Evolutionary conservation across 331 rosid species (phyloP).

Genomic region (Erythrophleum ivorense): DNA sequence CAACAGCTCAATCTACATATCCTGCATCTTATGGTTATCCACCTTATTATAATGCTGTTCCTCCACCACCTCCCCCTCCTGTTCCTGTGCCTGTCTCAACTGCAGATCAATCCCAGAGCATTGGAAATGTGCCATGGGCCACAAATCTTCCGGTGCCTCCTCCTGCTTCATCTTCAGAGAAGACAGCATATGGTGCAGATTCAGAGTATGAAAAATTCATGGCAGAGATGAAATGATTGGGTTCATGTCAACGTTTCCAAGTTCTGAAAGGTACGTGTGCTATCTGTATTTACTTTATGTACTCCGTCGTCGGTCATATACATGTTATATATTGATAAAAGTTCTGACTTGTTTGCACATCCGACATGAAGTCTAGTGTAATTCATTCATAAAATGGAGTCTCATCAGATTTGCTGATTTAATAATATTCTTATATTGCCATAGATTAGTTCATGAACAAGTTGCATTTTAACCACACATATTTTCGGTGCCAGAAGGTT

Average conservation of each 20-base stretch:
- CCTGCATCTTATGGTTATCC: conserved; percentile 81
- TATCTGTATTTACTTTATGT: conserved; percentile 2
- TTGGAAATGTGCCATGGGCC: conserved; percentile 79
- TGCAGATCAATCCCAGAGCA: conserved; percentile 81
- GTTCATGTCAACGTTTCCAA: conserved; percentile 25
- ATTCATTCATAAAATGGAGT: neutral
- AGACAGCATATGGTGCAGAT: conserved; percentile 63
- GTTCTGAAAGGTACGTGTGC: conserved; percentile 58
- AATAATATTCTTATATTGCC: neutral
- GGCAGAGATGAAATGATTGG: conserved; percentile 90
- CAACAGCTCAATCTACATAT: conserved; percentile 66
- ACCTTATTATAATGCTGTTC: conserved; percentile 77
- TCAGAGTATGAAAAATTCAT: conserved; percentile 96
- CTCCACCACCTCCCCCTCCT: conserved; percentile 74
- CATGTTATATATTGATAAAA: neutral
- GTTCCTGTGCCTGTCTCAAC: conserved; percentile 45
- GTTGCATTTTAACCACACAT: neutral
- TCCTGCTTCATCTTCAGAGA: conserved; percentile 63
- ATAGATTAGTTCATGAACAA: conserved; percentile 2
- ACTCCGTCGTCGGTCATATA: neutral
- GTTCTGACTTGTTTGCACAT: conserved; percentile 16
- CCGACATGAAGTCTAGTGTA: neutral
- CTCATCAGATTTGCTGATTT: conserved; percentile 24
- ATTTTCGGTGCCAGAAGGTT: no score
- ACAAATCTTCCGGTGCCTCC: conserved; percentile 64